Evolutionary conservation across 2,329 filamentous ascomycete genomes (phyloP), one percentile per base, ranked within the genome.

Genomic region (Ophiostoma novo-ulmi): DNA sequence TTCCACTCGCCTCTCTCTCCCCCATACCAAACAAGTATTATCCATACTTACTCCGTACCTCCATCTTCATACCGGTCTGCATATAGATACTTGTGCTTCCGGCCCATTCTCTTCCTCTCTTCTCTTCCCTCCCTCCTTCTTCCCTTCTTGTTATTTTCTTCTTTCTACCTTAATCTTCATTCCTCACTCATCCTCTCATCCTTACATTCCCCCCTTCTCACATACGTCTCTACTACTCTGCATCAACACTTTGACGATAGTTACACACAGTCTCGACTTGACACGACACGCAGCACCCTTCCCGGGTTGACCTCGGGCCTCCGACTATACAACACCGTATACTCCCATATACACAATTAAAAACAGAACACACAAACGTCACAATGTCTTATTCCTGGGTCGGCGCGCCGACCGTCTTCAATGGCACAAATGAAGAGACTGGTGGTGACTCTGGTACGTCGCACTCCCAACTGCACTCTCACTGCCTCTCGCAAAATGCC

Each of bases 371-470:
- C 52, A 13, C 48, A 41, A 13, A 76, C 38, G 17, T 14, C 63
- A 7, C 72, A 78, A 88, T 88, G 86, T 87, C 86, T 72, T 88
- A 89, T 78, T 80, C 83, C 69, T 85, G 85, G 80, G 80, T 85
- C 74, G 88, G 88, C 70, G 78, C 87, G 65, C 88, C 88, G 55
- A 77, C 83, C 74, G 78, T 77, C 72, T 90, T 89, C 80, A 90
- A 90, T 81, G 87, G 87, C 78, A 89, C 87, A 70, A 80, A 92
- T 77, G 74, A 81, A 52, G 83, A 85, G 73, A 83, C 87, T 71
- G 92, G 92, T 76, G 92, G 92, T 78, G 87, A 96, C 83, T 91
- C 92, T 75, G 85, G 91, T 94, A 86, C 78, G 91, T 86, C 63
- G 10, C n/a, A 14, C 5, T 31, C 11, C 31, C 36, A 17, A 31